These are phyloP conservation scores for Gigaspora rosea DNA, from an alignment of 192 early-diverging fungal species.

Conservation along the genomic window DNA sequence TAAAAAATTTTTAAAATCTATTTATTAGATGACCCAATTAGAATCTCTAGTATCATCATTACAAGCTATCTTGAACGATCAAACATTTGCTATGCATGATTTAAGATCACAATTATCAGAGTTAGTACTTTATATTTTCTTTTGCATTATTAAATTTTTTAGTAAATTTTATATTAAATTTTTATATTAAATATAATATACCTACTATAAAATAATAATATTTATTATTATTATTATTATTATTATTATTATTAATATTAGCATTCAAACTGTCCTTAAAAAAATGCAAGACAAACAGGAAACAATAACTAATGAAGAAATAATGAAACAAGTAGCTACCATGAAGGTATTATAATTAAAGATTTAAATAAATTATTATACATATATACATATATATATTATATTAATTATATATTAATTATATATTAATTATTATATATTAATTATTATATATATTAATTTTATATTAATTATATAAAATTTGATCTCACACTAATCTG, in stretches of 20 bases:
- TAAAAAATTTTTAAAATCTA: neutral
- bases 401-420: neutral
- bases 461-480: too few species aligned
- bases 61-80: constrained; percentile 41
- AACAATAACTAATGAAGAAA: constrained; percentile 39
- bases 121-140: constrained; percentile 31
- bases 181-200: too few species aligned
- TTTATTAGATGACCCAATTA: constrained; percentile 41
- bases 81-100: constrained; percentile 42
- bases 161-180: too few species aligned
- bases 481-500: too few species aligned
- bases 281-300: constrained; percentile 40
- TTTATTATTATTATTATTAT: neutral
- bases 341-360: constrained; percentile 24
- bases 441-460: neutral
- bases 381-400: too few species aligned
- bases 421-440: neutral
- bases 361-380: neutral
- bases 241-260: constrained; percentile 16
- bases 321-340: constrained; percentile 32
- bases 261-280: constrained; percentile 40
- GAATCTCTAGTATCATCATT: constrained; percentile 41
- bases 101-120: constrained; percentile 42
- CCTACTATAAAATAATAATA: neutral
- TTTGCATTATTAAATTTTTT: neutral